Base-by-base conservation (phyloP, 768 basidiomycete genomes). In the Auricularia sp. region DNA sequence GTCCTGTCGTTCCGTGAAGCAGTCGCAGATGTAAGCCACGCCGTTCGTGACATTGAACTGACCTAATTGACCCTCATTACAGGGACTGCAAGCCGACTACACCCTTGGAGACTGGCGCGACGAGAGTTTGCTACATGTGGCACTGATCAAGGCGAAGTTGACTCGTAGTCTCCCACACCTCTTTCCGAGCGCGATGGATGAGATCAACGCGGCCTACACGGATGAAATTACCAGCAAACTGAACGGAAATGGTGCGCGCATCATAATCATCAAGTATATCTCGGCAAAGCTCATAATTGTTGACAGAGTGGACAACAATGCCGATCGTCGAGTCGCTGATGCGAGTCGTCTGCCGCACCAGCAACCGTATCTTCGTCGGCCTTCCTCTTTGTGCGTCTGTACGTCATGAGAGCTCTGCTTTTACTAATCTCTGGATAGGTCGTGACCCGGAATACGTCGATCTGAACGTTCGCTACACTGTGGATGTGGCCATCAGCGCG, bases 361-460 rank as follows among this genome's bases (percentile, higher is more conserved):
- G 70, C 62, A 77, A 76, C 58, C 68, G 75, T 2, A 58, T 76
- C 18, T 75, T 78, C 36, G 74, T 78, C 13, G 77, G 76, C 6
- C 54, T 70, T 3, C 75, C 74, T 18, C 65, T 75, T 11, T 77
- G 77, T 78, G 29, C 56, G 71, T 65, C 3, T 13, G 54, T 54
- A 11, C 11, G 1, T 35, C 18, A 16, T 36, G 37, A 39, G 14
- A 14, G 8, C 16, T 33, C 37, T n/a, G n/a, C n/a, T 62, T 8
- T 7, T n/a, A 6, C 2, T 34, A 16, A 61, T 33, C 54, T 5
- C 34, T 51, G 18, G 4, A 24, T 8, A 62, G 64, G 64, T 36
- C 64, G 61, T 13, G 45, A 66, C 33, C n/a, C 45, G 5, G 54
- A 58, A 39, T 67, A 44, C 42, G 51, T 64, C 21, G 37, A 62